Evolutionary conservation across 139 green algal species (phyloP).

Genomic region (Helicosporidium sp.): DNA sequence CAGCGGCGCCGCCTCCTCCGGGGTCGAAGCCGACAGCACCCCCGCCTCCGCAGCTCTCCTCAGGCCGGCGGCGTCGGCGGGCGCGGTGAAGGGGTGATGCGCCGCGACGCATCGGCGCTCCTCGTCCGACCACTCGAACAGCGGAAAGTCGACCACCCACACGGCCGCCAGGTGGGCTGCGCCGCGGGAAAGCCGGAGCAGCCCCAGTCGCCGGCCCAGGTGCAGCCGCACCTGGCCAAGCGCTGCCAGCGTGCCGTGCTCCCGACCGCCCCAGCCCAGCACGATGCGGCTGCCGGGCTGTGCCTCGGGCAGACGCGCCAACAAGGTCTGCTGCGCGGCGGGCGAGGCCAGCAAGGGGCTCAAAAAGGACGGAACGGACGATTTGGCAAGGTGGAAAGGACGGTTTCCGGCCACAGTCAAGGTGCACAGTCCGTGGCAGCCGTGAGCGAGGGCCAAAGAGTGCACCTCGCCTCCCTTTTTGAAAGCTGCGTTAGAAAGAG

Average conservation of each 20-base stretch:
- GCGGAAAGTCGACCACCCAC: constrained; percentile 93
- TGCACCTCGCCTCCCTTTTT: no score
- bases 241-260: no score
- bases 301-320: no score
- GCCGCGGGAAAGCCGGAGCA: constrained; percentile 18
- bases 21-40: background rate
- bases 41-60: background rate
- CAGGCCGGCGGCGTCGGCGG: constrained; percentile 15
- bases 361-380: no score
- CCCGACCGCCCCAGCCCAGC: no score
- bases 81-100: constrained; percentile 95
- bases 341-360: background rate
- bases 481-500: no score
- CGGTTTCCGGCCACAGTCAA: no score
- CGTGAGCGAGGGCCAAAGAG: no score
- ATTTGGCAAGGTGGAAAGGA: no score
- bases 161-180: constrained; percentile 6
- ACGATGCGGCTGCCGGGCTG: no score
- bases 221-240: constrained; percentile 74
- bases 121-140: constrained; percentile 89
- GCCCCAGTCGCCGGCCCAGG: constrained; percentile 43
- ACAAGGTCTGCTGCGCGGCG: background rate
- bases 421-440: no score
- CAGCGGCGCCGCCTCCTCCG: background rate
- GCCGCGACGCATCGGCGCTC: constrained; percentile 51